Base-by-base conservation (phyloP, 139 green algal genomes). In the Pseudopediastrum boryanum region DNA sequence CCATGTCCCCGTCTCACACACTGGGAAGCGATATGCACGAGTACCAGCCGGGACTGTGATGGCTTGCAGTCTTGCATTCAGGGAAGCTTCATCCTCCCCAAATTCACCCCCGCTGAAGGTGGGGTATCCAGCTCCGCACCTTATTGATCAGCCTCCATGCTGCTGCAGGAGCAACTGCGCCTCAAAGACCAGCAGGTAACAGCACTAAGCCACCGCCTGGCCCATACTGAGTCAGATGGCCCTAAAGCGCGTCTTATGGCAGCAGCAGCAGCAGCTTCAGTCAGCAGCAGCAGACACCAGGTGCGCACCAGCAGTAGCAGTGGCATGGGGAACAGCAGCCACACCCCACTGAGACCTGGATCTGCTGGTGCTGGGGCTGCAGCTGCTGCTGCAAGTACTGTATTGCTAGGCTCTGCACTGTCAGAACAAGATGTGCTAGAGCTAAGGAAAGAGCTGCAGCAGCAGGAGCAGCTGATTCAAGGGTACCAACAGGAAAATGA, bases 401-500 rank as follows among this genome's bases (percentile, higher is more conserved):
- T n/a, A n/a, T n/a, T n/a, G 46, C 46, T 16, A n/a, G 46, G 46
- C 46, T 12, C 46, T 12, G 46, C 46, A 16, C 46, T 16, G 46
- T 16, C 46, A 16, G 46, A 12, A 56, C 46, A 86, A 38, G 88
- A 92, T 75, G 50, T 90, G 50, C 64, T 52, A 2, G 27, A 29
- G 29, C 80, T 92, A 69, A 50, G 86, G 74, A 75, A 78, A 27
- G 85, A 91, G 76, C 59, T 91, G 75, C 42, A 42, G 38, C 79
- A 91, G 83, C 82, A 85, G 51, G 88, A 92, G 71, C 13, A 67
- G 67, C 86, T 93, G 33, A 76, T 93, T 8, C 65, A 78, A 5
- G 86, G 83, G 29, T 93, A 90, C 70, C 83, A 91, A 81, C 50
- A 64, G 25, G 88, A 93, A 66, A 93, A 91, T 51, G 78, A 87